These are phyloP conservation scores for Mycena maculata DNA, from an alignment of 768 basidiomycete genomes.

Conservation along the genomic window DNA sequence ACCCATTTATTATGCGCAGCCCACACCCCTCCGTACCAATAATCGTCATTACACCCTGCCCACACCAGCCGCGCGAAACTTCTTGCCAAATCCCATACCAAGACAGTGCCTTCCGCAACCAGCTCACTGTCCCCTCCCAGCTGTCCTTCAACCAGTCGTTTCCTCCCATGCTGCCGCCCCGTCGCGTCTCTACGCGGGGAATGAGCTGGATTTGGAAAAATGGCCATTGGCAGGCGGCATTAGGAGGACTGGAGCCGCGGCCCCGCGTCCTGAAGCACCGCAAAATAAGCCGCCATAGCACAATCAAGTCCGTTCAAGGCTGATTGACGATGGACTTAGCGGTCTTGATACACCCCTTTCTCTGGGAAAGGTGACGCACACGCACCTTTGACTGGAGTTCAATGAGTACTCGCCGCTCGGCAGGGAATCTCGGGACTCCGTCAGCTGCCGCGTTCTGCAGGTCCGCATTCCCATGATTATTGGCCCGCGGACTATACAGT, in stretches of 20 bases:
- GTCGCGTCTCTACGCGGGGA: slow-evolving; percentile 38
- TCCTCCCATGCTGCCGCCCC: slow-evolving; percentile 53
- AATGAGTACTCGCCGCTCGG: background rate
- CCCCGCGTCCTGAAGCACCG: slow-evolving; percentile 26
- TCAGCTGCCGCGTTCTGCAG: slow-evolving; percentile 1
- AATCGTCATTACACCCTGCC: slow-evolving; percentile 64
- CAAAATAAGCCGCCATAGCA: slow-evolving; percentile 52
- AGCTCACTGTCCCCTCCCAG: slow-evolving; percentile 62
- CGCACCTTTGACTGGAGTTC: background rate
- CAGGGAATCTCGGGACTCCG: background rate
- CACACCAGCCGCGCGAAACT: slow-evolving; percentile 49
- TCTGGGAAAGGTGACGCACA: background rate
- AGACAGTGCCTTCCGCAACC: slow-evolving; percentile 62
- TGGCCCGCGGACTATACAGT: no score
- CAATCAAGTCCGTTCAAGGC: slow-evolving; percentile 2
- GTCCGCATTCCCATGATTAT: no score
- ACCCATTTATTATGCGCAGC: slow-evolving; percentile 45
- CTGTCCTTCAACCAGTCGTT: slow-evolving; percentile 59
- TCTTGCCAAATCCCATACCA: slow-evolving; percentile 65
- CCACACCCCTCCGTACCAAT: slow-evolving; percentile 55
- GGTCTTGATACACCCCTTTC: background rate
- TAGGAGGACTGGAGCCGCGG: slow-evolving; percentile 52
- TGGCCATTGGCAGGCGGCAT: slow-evolving; percentile 65
- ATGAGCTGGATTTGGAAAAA: slow-evolving; percentile 60
- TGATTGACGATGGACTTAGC: background rate